These are phyloP conservation scores for Aspergillus campestris DNA, from an alignment of 495 filamentous ascomycete species.

Conservation along the genomic window DNA sequence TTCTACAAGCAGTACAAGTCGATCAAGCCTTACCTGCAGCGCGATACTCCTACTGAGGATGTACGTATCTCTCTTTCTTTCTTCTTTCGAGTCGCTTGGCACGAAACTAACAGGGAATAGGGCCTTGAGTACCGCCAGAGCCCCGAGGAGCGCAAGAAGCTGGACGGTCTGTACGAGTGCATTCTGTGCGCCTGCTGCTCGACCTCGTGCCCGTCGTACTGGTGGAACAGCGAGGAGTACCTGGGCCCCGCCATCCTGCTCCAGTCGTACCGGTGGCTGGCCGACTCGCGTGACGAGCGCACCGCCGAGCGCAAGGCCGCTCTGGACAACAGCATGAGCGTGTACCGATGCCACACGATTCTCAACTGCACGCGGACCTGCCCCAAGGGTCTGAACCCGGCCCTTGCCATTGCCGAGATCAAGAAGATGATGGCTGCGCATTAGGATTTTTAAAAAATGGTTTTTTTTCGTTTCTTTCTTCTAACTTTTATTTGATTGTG, in stretches of 20 bases:
- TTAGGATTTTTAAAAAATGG: constrained; percentile 1
- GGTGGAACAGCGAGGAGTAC: constrained; percentile 99
- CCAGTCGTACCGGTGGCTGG: constrained; percentile 94
- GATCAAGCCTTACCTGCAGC: constrained; percentile 96
- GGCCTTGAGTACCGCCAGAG: constrained; percentile 85
- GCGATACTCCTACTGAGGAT: constrained; percentile 66
- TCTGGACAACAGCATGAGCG: constrained; percentile 95
- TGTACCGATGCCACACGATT: constrained; percentile 99
- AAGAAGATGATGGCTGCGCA: constrained; percentile 85
- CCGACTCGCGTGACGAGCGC: constrained; percentile 84
- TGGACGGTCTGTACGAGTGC: constrained; percentile 98
- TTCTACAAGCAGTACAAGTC: constrained; percentile 99
- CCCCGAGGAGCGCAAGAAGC: constrained; percentile 84
- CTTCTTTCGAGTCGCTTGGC: background rate
- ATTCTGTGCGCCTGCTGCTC: constrained; percentile 99
- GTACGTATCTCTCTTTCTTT: constrained; percentile 46
- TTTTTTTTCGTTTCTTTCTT: constrained; percentile 11
- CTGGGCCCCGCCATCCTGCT: constrained; percentile 92
- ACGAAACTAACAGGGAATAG: constrained; percentile 29
- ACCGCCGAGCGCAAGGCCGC: constrained; percentile 78
- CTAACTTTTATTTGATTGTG: constrained; percentile 14
- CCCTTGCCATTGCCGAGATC: constrained; percentile 88
- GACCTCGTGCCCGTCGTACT: constrained; percentile 96
- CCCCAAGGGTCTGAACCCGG: constrained; percentile 97
- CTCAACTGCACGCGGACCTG: constrained; percentile 95